Conservation (phyloP, 2,329 filamentous ascomycete genomes). For the Clonostachys chloroleuca region DNA sequence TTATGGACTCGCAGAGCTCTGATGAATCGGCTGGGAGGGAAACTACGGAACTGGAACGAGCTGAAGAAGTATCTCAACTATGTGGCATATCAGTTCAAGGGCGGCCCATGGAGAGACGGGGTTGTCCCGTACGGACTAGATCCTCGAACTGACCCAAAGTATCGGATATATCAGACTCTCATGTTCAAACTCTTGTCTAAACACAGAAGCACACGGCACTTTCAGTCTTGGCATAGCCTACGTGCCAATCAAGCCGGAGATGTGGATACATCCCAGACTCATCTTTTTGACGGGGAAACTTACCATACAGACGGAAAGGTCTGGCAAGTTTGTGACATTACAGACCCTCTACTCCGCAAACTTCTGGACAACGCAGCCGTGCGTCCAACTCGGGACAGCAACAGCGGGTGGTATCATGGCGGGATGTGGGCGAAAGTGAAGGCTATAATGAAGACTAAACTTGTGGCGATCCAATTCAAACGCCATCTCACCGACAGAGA, state of each 20-base stretch:
- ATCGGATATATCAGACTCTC: constrained; percentile 82
- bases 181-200: constrained; percentile 67
- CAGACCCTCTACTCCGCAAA: constrained; percentile 66
- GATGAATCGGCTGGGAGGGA: constrained; percentile 62
- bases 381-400: constrained; percentile 52
- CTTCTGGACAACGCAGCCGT: constrained; percentile 63
- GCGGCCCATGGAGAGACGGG: constrained; percentile 86
- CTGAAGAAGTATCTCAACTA: constrained; percentile 78
- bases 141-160: constrained; percentile 71
- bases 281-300: constrained; percentile 78
- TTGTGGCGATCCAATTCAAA: constrained; percentile 60
- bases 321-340: constrained; percentile 93
- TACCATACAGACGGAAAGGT: constrained; percentile 79
- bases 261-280: constrained; percentile 44
- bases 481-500: constrained; percentile 37
- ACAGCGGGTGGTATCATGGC: constrained; percentile 80
- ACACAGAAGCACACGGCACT: background rate
- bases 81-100: constrained; percentile 87
- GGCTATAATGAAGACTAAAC: constrained; percentile 83
- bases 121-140: constrained; percentile 84
- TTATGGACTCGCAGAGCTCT: constrained; percentile 84
- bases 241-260: constrained; percentile 6
- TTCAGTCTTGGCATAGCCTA: background rate
- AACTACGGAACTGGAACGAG: constrained; percentile 46
- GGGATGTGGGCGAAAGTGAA: constrained; percentile 81